These are phyloP conservation scores for Alloascoidea hylecoeti DNA, from an alignment of 805 yeast genomes.

Conservation along the genomic window DNA sequence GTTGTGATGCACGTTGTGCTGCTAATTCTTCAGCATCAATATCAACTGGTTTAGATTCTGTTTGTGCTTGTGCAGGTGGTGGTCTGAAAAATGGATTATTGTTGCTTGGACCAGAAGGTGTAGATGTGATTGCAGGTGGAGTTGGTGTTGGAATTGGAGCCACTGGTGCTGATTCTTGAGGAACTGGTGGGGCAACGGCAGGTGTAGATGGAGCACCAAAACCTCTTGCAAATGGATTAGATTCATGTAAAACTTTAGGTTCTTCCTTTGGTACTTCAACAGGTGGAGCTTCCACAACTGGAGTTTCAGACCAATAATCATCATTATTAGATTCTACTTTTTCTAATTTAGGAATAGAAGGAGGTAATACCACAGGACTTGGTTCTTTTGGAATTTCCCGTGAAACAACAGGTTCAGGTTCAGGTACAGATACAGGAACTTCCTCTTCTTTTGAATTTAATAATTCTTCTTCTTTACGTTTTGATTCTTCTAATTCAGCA, in stretches of 20 bases:
- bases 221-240: conserved; percentile 5
- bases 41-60: conserved; percentile 9
- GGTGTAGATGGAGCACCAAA: conserved; percentile 5
- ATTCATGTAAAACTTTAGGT: conserved; percentile 3
- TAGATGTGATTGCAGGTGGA: conserved; percentile 5
- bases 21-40: conserved; percentile 7
- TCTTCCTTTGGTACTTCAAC: conserved; percentile 3
- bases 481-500: conserved; percentile 7
- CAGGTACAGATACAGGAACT: conserved; percentile 6
- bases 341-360: conserved; percentile 4
- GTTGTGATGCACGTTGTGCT: conserved; percentile 8
- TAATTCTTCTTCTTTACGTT: conserved; percentile 35
- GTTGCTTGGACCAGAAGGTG: conserved; percentile 3
- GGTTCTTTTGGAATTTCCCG: conserved; percentile 12
- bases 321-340: conserved; percentile 3
- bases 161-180: conserved; percentile 6
- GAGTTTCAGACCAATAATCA: conserved; percentile 8
- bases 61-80: conserved; percentile 5
- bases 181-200: conserved; percentile 8
- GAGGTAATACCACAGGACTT: conserved; percentile 8
- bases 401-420: conserved; percentile 20
- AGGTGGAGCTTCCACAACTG: conserved; percentile 6
- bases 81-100: conserved; percentile 11
- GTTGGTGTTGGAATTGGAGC: conserved; percentile 4
- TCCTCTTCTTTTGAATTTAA: conserved; percentile 13